Base-by-base conservation (phyloP, 257 asterid species). In the Gardenia jasminoides region DNA sequence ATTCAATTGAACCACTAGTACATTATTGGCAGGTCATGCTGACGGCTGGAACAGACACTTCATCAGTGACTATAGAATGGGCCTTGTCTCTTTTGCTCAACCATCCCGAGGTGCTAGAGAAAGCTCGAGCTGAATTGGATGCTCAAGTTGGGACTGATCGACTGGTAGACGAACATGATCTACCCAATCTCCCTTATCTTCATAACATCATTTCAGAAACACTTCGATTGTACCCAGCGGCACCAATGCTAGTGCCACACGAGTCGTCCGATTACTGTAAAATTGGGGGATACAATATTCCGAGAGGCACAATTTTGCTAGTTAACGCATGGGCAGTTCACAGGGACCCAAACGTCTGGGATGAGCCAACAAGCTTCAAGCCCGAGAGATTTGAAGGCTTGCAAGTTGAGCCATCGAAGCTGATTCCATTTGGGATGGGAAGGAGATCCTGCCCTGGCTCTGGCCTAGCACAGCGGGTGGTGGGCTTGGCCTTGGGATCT, bases 301-400 rank as follows among this genome's bases (percentile, higher is more conserved):
- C 83, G 0, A 62, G 41, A 36, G 69, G 71, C 9, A 86, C 88
- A 61, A 86, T 82, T 62, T 24, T 86, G 52, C 13, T 84, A 20
- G 86, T 88, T 19, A 88, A 86, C 24, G 84, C 82, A 1, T 85
- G 86, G 86, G 85, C 86, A 20, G 82, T 88, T 33, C 88, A 83
- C 0, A 82, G 84, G 33, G 85, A 84, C 52, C 74, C 81, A 6
- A 43, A 61, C 6, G 16, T 66, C 2, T 82, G 87, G 89, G 66
- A 85, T 2, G 80, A 85, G 1, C 77, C 86, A 0, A 56, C 39
- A 0, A 76, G 56, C 19, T 87, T 85, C 71, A 78, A 50, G 46
- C 89, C 91, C 0, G 88, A 84, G 28, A 61, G 91, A 59, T 82
- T 80, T 28, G 84, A 68, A 16, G 78, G 76, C 0, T 10, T 77